Percentiles rank a stretch among this genome's conserved stretches.
Evolutionary conservation across 371 early-diverging fungal species (phyloP).

Genomic region (Entomophthora muscae): DNA sequence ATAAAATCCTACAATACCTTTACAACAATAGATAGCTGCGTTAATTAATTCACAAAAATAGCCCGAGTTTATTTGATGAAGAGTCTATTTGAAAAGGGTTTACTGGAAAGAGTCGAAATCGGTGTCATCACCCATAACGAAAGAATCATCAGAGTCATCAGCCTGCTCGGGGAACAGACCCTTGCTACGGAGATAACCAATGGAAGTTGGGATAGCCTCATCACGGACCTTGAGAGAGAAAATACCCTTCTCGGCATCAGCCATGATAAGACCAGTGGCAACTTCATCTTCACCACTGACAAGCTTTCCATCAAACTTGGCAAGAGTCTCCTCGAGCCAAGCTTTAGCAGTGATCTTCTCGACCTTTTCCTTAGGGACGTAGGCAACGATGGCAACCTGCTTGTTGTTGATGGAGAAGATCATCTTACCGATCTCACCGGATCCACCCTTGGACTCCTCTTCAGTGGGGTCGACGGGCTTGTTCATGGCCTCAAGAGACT

Average conservation of each 20-base stretch:
- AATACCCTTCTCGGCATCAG: constrained; percentile 9
- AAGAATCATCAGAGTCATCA: constrained; percentile 7
- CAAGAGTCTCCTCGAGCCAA: constrained; percentile 8
- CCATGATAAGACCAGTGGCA: constrained; percentile 9
- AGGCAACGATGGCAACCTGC: constrained; percentile 11
- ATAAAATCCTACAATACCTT: too few relatives aligned
- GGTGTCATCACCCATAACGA: constrained; percentile 11
- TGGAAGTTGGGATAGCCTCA: constrained; percentile 10
- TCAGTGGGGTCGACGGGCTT: constrained; percentile 11
- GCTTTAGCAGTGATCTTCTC: not conserved
- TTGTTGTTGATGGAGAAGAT: constrained; percentile 10
- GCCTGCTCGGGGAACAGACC: constrained; percentile 11
- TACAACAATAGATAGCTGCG: too few relatives aligned
- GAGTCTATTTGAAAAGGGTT: not conserved
- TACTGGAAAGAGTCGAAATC: constrained; percentile 3
- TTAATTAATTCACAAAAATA: too few relatives aligned
- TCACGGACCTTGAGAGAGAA: constrained; percentile 13
- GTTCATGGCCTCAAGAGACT: constrained; percentile 12
- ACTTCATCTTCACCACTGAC: constrained; percentile 6
- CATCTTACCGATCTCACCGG: constrained; percentile 12
- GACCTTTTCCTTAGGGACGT: constrained; percentile 12
- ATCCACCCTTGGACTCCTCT: constrained; percentile 13
- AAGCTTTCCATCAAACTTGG: constrained; percentile 9
- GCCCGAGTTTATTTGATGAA: too few relatives aligned
- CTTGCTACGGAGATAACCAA: constrained; percentile 9